Evolutionary conservation across 352 stramenopile species (phyloP), one percentile per base, ranked within the genome.

Genomic region (Pythium scleroteichum): DNA sequence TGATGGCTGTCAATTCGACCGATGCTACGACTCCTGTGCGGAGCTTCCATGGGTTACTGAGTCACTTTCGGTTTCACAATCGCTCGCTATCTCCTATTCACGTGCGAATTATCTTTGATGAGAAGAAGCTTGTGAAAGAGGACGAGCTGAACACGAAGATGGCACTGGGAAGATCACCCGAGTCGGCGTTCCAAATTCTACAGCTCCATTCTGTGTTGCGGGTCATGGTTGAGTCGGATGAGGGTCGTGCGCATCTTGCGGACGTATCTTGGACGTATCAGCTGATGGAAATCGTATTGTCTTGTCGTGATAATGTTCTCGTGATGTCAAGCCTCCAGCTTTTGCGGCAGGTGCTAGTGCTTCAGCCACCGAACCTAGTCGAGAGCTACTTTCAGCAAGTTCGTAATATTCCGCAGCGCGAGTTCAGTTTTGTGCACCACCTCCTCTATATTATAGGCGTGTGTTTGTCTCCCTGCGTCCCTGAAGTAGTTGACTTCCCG

Each of bases 71-170:
- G 4, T 96, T 94, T 35, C 94, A 97, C 53, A 94, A 91, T 46
- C 83, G 92, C 1, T 85, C 91, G 14, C 53, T 98, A 17, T 96
- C 88, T 13, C 87, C 92, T 4, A 98, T 98, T 55, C 92, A 98
- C 59, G 88, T 97, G 13, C 85, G 86, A 1, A 92, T 98, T 35
- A 79, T 97, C 17, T 97, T 72, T 40, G 92, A 98, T 51, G 78
- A 91, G 46, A 87, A 85, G 44, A 88, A 72, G 38, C 64, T 47
- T 3, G 41, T 53, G 27, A 60, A 62, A 41, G 58, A 64, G 38
- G 59, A 68, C 19, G 52, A 24, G 16, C 0, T 26, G 20, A 41
- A 7, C 13, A 3, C 26, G 12, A 46, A 26, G 1, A 12, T 17
- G 6, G 1, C 20, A 4, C 22, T 49, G 13, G 29, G 5, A 16